Percentiles rank a stretch among this genome's conserved stretches.
These are phyloP conservation scores for Leishmania major DNA, from an alignment of 208 protist genomes.

Conservation along the genomic window DNA sequence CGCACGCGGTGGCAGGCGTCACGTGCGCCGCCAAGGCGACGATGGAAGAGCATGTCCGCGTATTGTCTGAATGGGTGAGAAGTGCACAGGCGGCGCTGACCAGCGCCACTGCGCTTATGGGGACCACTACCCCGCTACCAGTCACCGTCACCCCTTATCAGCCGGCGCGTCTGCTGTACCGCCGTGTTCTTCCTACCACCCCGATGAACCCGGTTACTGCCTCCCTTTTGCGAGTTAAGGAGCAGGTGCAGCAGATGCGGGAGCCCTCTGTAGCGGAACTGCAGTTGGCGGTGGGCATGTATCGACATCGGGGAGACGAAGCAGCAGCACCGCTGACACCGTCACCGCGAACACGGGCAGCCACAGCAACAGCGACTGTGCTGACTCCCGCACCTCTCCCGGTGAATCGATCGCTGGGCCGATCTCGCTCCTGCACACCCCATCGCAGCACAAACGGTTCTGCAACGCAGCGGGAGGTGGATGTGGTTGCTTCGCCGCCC, in stretches of 20 bases:
- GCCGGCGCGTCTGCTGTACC: slow-evolving; percentile 23
- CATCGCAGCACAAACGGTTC: slow-evolving; percentile 11
- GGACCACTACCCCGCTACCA: not conserved
- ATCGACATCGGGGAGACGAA: slow-evolving; percentile 11
- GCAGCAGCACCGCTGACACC: slow-evolving; percentile 1
- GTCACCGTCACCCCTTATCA: not conserved
- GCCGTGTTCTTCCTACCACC: slow-evolving; percentile 35
- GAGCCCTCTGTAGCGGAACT: slow-evolving; percentile 24
- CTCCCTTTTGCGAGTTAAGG: slow-evolving; percentile 58
- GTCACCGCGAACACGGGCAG: not conserved
- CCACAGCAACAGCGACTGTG: not conserved
- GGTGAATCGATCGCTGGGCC: slow-evolving; percentile 3
- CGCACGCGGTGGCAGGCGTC: not conserved
- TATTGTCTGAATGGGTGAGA: slow-evolving; percentile 14
- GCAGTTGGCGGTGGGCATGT: slow-evolving; percentile 23
- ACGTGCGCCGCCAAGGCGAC: slow-evolving; percentile 5
- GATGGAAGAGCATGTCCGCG: slow-evolving; percentile 20
- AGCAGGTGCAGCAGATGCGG: slow-evolving; percentile 51
- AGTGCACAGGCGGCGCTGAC: slow-evolving; percentile 4
- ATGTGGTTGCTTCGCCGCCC: slow-evolving; percentile 17
- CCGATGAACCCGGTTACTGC: slow-evolving; percentile 43
- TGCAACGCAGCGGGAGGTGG: not conserved
- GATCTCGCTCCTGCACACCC: slow-evolving; percentile 16
- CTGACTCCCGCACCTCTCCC: not conserved
- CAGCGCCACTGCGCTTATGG: not conserved